phyloP scores from a whole-genome alignment of 2,329 filamentous ascomycete species.

The Fusarium odoratissimum region DNA sequence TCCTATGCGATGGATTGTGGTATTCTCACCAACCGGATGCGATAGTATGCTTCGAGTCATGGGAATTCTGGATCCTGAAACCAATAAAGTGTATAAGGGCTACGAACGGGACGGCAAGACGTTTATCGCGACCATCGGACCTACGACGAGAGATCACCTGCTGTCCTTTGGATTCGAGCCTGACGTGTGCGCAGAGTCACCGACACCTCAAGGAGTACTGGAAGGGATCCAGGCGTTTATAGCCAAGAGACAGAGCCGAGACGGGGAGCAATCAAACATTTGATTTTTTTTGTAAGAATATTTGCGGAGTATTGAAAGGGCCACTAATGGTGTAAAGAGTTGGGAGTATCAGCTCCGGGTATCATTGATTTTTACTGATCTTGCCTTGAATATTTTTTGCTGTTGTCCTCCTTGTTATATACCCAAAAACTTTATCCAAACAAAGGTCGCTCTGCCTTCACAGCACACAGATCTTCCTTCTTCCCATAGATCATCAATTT shows the following conservation, averaged over 20 bases:
- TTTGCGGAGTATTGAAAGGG: neutral
- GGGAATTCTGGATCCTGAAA: constrained; percentile 61
- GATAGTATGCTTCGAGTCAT: constrained; percentile 69
- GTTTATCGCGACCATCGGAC: constrained; percentile 88
- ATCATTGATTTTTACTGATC: constrained; percentile 42
- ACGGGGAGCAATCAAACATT: neutral
- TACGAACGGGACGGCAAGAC: constrained; percentile 57
- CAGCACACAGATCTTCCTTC: neutral
- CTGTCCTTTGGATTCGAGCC: constrained; percentile 74
- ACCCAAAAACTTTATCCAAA: constrained; percentile 6
- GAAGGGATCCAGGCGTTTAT: constrained; percentile 68
- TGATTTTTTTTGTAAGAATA: neutral
- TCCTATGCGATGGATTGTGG: constrained; percentile 75
- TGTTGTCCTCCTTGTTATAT: constrained; percentile 14
- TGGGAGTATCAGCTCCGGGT: constrained; percentile 45
- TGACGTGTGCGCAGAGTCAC: constrained; percentile 83
- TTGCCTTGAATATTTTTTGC: constrained; percentile 13
- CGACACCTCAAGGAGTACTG: constrained; percentile 83
- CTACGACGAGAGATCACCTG: constrained; percentile 86
- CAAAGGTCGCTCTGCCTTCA: constrained; percentile 2
- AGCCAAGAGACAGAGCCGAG: constrained; percentile 27
- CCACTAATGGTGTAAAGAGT: constrained; percentile 22
- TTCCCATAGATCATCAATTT: constrained; percentile 1
- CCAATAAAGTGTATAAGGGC: constrained; percentile 52
- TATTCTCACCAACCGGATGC: constrained; percentile 76